A percentile compares a stretch with the other conserved stretches of the same genome.
These are phyloP conservation scores for Echinosophora koreensis DNA, from an alignment of 306 rosid genomes.

Conservation along the genomic window DNA sequence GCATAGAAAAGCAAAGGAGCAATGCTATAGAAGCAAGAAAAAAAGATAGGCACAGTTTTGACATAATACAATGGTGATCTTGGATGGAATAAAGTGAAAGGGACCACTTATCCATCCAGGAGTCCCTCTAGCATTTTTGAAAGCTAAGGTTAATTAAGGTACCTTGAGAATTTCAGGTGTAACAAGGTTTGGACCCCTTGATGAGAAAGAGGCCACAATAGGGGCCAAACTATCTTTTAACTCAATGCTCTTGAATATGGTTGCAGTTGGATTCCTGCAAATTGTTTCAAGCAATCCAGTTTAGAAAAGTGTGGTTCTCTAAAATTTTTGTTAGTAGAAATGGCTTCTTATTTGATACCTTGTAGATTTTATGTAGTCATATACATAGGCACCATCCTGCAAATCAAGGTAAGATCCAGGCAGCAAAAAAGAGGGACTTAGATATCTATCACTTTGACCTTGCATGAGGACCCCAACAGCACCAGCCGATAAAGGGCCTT, in stretches of 20 bases:
- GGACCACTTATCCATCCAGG: neutral
- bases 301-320: neutral
- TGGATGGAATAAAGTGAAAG: neutral
- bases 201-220: slow-evolving; percentile 46
- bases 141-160: neutral
- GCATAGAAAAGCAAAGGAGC: neutral
- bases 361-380: slow-evolving; percentile 26
- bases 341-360: slow-evolving; percentile 34
- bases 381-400: neutral
- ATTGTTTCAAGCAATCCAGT: neutral
- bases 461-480: slow-evolving; percentile 42
- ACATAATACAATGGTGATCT: neutral
- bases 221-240: slow-evolving; percentile 44
- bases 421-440: neutral
- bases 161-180: slow-evolving; percentile 57
- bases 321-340: neutral
- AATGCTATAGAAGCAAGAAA: neutral
- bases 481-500: neutral
- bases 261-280: slow-evolving; percentile 44
- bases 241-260: slow-evolving; percentile 46
- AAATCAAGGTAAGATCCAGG: slow-evolving; percentile 39
- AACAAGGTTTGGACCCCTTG: slow-evolving; percentile 51
- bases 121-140: neutral
- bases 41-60: neutral
- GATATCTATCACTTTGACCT: neutral